These are phyloP conservation scores for Phytophthora fragariaefolia DNA, from an alignment of 352 stramenopile genomes.

Conservation along the genomic window DNA sequence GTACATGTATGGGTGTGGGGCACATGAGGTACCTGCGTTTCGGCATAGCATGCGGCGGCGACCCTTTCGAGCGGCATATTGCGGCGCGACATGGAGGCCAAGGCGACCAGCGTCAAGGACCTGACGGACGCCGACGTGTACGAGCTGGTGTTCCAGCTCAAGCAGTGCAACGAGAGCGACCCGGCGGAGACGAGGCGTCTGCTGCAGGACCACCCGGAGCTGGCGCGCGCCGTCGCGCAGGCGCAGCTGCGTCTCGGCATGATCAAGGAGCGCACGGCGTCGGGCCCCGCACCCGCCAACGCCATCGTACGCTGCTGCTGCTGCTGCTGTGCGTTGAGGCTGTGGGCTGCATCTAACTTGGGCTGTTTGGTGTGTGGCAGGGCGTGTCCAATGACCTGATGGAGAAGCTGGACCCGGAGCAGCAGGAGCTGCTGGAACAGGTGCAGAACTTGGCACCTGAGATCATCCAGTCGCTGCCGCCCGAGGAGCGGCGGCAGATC, in stretches of 20 bases:
- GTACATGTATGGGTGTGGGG: background rate
- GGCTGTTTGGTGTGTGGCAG: slow-evolving; percentile 16
- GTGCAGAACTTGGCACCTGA: slow-evolving; percentile 83
- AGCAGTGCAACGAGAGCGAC: slow-evolving; percentile 83
- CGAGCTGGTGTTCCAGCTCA: slow-evolving; percentile 81
- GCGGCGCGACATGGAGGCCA: slow-evolving; percentile 24
- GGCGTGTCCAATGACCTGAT: slow-evolving; percentile 72
- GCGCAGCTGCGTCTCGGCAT: slow-evolving; percentile 78
- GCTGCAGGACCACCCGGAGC: slow-evolving; percentile 79
- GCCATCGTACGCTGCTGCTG: slow-evolving; percentile 42
- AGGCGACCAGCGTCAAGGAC: slow-evolving; percentile 56
- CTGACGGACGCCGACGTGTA: slow-evolving; percentile 65
- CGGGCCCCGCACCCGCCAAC: slow-evolving; percentile 48
- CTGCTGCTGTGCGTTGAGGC: background rate
- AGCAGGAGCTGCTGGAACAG: slow-evolving; percentile 81
- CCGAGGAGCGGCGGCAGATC: slow-evolving; percentile 77
- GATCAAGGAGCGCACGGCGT: slow-evolving; percentile 57
- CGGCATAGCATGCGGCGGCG: background rate
- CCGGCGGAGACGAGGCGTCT: slow-evolving; percentile 70
- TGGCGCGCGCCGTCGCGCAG: slow-evolving; percentile 73
- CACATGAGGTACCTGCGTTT: background rate
- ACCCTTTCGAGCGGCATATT: background rate
- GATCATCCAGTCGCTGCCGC: slow-evolving; percentile 79
- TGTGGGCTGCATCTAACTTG: too few species aligned
- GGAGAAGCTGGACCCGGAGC: slow-evolving; percentile 75